Base-by-base conservation (phyloP, 2,329 filamentous ascomycete genomes). In the Lojkania enalia region DNA sequence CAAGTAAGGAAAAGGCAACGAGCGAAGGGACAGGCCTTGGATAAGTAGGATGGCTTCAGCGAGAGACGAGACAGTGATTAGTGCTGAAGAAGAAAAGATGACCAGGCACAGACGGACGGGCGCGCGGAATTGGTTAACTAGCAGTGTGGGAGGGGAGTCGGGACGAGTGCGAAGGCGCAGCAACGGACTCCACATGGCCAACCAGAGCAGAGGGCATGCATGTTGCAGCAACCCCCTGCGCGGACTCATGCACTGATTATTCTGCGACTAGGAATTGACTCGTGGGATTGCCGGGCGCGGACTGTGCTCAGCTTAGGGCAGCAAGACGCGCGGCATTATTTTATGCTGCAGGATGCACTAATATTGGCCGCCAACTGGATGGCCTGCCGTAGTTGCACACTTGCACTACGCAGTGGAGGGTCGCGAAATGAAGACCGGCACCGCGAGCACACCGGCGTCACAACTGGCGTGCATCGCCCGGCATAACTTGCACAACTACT, bases 81-180 rank as follows among this genome's bases (percentile, higher is more conserved):
- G 50, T 57, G 58, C 57, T 63, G 61, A 67, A 71, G 66, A 70
- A 69, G 68, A 64, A 71, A 70, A 67, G 68, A 71, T 68, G 66
- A 63, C 66, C 65, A 67, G 65, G 66, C 60, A 69, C 63, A 59
- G 53, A 51, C 49, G 56, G 59, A 58, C 57, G 60, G 63, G 52
- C 55, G 61, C 64, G 60, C 62, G 66, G 65, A 67, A 69, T 66
- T 67, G 66, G 58, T 62, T 54, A 55, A 60, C 57, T 55, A 52
- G 48, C 48, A 46, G 53, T 49, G 57, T 59, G 52, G 58, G 47
- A 48, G 54, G 54, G 49, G 43, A 49, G 25, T 48, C 47, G 49
- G 51, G 48, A 58, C 51, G 54, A 18, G 48, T 55, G 54, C 44
- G 39, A 54, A 51, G 60, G 67, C 67, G 66, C 67, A 69, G 67